Conservation (phyloP, 441 rosid species). For the Breynia disticha region DNA sequence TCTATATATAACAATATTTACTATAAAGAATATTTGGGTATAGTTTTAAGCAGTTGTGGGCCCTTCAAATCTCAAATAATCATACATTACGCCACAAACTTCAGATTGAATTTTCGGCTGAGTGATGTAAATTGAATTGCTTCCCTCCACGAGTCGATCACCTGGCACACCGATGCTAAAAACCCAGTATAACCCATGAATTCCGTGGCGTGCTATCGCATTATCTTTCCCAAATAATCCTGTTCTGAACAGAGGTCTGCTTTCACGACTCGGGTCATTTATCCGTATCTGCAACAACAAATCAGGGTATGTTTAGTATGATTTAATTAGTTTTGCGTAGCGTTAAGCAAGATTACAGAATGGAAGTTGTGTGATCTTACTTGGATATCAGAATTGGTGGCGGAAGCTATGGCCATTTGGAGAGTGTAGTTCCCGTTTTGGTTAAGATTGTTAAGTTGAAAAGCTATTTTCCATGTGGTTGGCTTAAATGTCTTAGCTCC, state of each 20-base stretch:
- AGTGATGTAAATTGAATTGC: conserved; percentile 54
- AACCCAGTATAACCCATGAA: conserved; percentile 70
- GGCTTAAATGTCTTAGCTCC: conserved; percentile 8
- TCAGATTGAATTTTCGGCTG: conserved; percentile 40
- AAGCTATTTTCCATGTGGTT: conserved; percentile 65
- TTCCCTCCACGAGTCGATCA: conserved; percentile 30
- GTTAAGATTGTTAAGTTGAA: conserved; percentile 25
- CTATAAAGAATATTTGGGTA: not conserved
- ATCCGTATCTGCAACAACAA: conserved; percentile 31
- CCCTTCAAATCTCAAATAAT: conserved; percentile 65
- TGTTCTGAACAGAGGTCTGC: conserved; percentile 42
- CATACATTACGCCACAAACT: conserved; percentile 73
- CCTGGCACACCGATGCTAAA: conserved; percentile 42
- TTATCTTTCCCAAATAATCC: conserved; percentile 73
- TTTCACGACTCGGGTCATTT: conserved; percentile 28
- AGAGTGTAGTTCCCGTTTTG: conserved; percentile 39
- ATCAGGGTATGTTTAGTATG: too few relatives aligned
- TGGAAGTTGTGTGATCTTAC: conserved; percentile 14
- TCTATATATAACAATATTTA: not conserved
- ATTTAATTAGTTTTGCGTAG: not conserved
- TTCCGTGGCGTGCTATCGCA: conserved; percentile 81
- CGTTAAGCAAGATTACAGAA: not conserved
- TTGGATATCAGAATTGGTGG: conserved; percentile 40
- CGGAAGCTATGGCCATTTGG: conserved; percentile 70
- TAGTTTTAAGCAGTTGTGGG: not conserved